Evolutionary conservation across 2,329 filamentous ascomycete species (phyloP).

Genomic region (Davidsoniella australis): DNA sequence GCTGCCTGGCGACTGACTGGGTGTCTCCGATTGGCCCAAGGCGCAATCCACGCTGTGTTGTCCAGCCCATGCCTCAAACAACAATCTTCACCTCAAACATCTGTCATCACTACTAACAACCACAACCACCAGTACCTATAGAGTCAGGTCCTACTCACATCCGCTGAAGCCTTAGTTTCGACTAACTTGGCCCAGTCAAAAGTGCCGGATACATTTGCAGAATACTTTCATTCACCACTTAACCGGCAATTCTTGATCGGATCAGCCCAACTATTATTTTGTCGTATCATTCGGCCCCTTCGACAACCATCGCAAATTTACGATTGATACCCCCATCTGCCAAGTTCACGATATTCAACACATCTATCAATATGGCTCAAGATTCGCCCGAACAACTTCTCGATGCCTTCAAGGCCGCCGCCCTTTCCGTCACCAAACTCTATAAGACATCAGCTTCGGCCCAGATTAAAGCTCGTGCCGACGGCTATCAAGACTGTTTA

Average conservation of each 20-base stretch:
- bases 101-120: too few species aligned
- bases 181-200: too few species aligned
- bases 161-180: too few species aligned
- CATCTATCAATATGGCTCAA: neutral
- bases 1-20: too few species aligned
- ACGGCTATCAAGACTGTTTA: conserved; percentile 86
- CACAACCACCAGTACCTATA: too few species aligned
- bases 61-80: too few species aligned
- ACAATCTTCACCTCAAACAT: too few species aligned
- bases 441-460: conserved; percentile 80
- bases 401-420: conserved; percentile 80
- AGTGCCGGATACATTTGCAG: too few species aligned
- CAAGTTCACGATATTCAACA: neutral
- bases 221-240: neutral
- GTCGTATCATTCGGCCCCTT: neutral
- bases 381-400: conserved; percentile 50
- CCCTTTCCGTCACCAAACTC: conserved; percentile 84
- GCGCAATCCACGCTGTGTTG: too few species aligned
- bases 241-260: neutral
- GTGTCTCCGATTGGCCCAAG: too few species aligned
- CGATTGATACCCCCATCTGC: neutral
- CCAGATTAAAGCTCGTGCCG: conserved; percentile 54
- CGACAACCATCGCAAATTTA: neutral
- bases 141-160: too few species aligned
- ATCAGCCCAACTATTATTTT: neutral